Evolutionary conservation across 108 stramenopile species (phyloP), one percentile per base, ranked within the genome.

Genomic region (Nitzschia sp.): DNA sequence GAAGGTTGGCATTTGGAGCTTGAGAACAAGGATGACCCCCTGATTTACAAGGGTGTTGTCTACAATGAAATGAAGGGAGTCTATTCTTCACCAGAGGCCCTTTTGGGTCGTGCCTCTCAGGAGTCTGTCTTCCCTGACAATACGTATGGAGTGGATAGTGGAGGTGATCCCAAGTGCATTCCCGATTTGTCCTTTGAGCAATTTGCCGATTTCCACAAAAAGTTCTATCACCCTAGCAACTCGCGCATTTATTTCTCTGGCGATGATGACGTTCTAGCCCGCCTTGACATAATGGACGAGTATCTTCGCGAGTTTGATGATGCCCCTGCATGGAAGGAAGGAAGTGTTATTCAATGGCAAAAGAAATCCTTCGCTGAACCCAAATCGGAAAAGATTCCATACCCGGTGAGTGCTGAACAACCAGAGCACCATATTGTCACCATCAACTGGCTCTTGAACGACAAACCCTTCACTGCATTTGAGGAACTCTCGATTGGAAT

Each of bases 41-140:
- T 96, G 24, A 91, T 86, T 17, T 97, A 94, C 91, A 97, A 97
- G 78, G 99, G 99, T 51, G 97, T 99, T 25, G 99, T 99, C 10
- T 99, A 90, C 89, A 98, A 98, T 65, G 99, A 99, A 84, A 99
- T 99, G 99, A 99, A 99, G 83, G 99, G 99, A 21, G 98, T 98
- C 8, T 98, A 98, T 69, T 94, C 92, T 21, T 85, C 82, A 40
- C 91, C 98, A 10, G 97, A 97, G 70, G 90, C 92, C 11, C 80
- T 95, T 21, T 58, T 96, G 56, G 83, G 79, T 53, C 79, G 95
- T 29, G 95, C 94, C 52, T 82, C 91, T 24, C 97, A 97, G 77
- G 83, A 92, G 72, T 85, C 87, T 38, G 69, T 98, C 39, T 98
- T 98, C 65, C 97, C 97, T 5, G 95, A 95, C 79, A 97, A 92